Evolutionary conservation across 345 rosid genomes (phyloP), one percentile per base, ranked within the genome.

Genomic region (Luvunga scandens): DNA sequence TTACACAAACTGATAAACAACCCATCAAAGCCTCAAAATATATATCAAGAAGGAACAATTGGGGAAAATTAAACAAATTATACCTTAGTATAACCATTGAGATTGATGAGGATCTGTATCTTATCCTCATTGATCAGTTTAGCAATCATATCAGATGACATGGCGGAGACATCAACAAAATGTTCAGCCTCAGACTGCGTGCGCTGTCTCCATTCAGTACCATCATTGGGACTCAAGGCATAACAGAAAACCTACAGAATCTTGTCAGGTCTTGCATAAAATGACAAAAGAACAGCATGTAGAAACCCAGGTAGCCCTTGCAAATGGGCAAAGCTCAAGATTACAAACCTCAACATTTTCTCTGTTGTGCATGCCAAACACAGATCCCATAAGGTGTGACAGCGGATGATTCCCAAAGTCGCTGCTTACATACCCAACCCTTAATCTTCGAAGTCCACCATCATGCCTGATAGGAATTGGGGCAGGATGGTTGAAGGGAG

Each of bases 361-460:
- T 85, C 83, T 86, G 88, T 91, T 87, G 84, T 97, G 99, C 98
- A 94, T 91, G 79, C 99, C 99, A 85, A 94, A 97, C 69, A 97
- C 94, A 5, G 99, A 97, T 53, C 98, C 99, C 99, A 97, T 97
- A 48, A 97, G 98, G 77, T 97, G 99, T 50, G 99, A 97, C 85
- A 97, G 80, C 5, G 99, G 99, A 67, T 97, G 99, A 79, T 97
- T 97, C 18, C 98, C 98, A 60, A 97, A 97, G 75, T 97, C 99
- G 82, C 99, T 94, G 88, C 99, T 97, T 79, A 97, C 93, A 42
- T 92, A 97, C 69, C 99, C 99, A 81, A 97, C 85, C 83, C 92
- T 93, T 59, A 97, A 80, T 79, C 98, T 89, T 83, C 89, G 89
- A 74, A 80, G 85, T 56, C 97, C 90, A 75, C 87, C 82, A 39